phyloP scores from a whole-genome alignment of 2,329 filamentous ascomycete species.

The Penicillium sp. region DNA sequence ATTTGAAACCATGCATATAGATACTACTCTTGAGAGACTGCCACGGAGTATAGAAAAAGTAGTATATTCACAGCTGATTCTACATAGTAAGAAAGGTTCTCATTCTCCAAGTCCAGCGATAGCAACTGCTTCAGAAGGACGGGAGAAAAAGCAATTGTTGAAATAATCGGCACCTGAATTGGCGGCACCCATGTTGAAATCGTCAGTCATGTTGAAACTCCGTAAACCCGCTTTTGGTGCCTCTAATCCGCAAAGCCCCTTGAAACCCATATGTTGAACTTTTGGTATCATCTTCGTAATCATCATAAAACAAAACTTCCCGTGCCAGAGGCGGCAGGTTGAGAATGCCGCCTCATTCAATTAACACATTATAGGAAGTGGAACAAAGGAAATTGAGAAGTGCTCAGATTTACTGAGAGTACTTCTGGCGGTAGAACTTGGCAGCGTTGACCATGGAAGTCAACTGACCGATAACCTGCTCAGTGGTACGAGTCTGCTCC shows the following conservation, averaged over 20 bases:
- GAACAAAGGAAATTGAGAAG: constrained; percentile 13
- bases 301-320: constrained; percentile 37
- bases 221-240: constrained; percentile 40
- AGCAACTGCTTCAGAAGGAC: constrained; percentile 23
- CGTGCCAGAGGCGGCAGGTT: constrained; percentile 41
- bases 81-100: constrained; percentile 26
- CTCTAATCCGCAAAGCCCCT: constrained; percentile 41
- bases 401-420: constrained; percentile 61
- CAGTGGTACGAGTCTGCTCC: background rate
- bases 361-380: constrained; percentile 26
- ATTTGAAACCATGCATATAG: too few species aligned
- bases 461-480: constrained; percentile 93
- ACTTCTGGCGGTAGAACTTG: constrained; percentile 93
- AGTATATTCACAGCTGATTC: constrained; percentile 30
- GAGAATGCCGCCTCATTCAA: constrained; percentile 40
- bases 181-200: constrained; percentile 54
- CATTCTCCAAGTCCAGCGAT: constrained; percentile 31
- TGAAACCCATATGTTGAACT: constrained; percentile 47
- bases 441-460: constrained; percentile 97
- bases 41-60: too few species aligned
- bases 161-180: constrained; percentile 35
- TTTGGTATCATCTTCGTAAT: constrained; percentile 49
- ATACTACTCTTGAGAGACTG: too few species aligned
- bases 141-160: constrained; percentile 41
- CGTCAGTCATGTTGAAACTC: constrained; percentile 49